Evolutionary conservation across 768 basidiomycete species (phyloP).

Genomic region (Boletus bicolor): DNA sequence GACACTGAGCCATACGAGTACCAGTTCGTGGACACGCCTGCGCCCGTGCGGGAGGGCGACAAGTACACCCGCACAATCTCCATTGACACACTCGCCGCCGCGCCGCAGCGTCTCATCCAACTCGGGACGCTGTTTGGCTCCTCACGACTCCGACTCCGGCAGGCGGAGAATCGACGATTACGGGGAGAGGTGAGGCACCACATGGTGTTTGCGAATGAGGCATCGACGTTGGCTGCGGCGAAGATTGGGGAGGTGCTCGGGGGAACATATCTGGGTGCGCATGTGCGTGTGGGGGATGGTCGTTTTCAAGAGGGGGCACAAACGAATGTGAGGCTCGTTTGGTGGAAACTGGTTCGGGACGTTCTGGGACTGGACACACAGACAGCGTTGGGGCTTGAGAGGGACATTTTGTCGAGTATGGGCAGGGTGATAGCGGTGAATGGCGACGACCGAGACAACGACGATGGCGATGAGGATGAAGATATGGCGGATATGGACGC

Average conservation of each 20-base stretch:
- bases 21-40: slow-evolving; percentile 23
- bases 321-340: slow-evolving; percentile 45
- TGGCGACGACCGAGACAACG: background rate
- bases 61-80: slow-evolving; percentile 7
- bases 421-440: background rate
- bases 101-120: slow-evolving; percentile 51
- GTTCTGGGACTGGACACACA: slow-evolving; percentile 42
- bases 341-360: slow-evolving; percentile 54
- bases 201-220: slow-evolving; percentile 57
- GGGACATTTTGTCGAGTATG: background rate
- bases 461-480: background rate
- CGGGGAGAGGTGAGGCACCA: slow-evolving; percentile 47
- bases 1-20: slow-evolving; percentile 56
- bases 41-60: slow-evolving; percentile 1
- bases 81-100: slow-evolving; percentile 12
- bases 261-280: slow-evolving; percentile 55
- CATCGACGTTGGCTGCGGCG: slow-evolving; percentile 42
- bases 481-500: background rate
- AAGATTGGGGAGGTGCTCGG: slow-evolving; percentile 44
- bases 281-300: slow-evolving; percentile 70
- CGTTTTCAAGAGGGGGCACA: slow-evolving; percentile 45
- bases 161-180: slow-evolving; percentile 37
- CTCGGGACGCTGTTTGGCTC: slow-evolving; percentile 78
- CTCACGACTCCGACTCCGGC: slow-evolving; percentile 55
- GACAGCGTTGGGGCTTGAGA: slow-evolving; percentile 34